Conservation (phyloP, 2,329 filamentous ascomycete species). For the Hypoxylon sp. region DNA sequence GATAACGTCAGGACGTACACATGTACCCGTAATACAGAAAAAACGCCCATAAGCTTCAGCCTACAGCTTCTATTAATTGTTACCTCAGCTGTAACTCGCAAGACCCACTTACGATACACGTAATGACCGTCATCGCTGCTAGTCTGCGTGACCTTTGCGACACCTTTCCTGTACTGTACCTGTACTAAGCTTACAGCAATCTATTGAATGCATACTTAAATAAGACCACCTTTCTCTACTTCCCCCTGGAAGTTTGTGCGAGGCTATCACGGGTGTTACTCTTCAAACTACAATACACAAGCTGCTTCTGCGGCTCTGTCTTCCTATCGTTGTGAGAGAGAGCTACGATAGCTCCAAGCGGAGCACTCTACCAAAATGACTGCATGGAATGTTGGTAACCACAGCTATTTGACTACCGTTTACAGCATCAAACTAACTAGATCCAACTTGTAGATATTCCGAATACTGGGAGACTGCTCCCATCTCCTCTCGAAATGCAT, state of each 20-base stretch:
- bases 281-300: conserved; percentile 11
- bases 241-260: conserved; percentile 1
- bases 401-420: neutral
- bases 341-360: conserved; percentile 34
- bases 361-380: conserved; percentile 46
- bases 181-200: conserved; percentile 31
- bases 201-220: conserved; percentile 31
- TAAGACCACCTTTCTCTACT: conserved; percentile 16
- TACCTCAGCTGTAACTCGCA: conserved; percentile 7
- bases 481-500: conserved; percentile 91
- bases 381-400: conserved; percentile 52
- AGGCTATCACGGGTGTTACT: conserved; percentile 10
- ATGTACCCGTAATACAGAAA: neutral
- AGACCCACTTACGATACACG: conserved; percentile 36
- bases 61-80: conserved; percentile 2
- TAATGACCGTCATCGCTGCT: conserved; percentile 34
- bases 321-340: conserved; percentile 16
- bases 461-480: conserved; percentile 85
- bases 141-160: conserved; percentile 35
- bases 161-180: conserved; percentile 23
- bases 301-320: conserved; percentile 43
- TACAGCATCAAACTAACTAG: conserved; percentile 17
- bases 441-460: conserved; percentile 68
- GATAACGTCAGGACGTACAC: conserved; percentile 11
- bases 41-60: neutral